Base-by-base conservation (phyloP, 2,329 filamentous ascomycete species). In the Didymella lethalis region DNA sequence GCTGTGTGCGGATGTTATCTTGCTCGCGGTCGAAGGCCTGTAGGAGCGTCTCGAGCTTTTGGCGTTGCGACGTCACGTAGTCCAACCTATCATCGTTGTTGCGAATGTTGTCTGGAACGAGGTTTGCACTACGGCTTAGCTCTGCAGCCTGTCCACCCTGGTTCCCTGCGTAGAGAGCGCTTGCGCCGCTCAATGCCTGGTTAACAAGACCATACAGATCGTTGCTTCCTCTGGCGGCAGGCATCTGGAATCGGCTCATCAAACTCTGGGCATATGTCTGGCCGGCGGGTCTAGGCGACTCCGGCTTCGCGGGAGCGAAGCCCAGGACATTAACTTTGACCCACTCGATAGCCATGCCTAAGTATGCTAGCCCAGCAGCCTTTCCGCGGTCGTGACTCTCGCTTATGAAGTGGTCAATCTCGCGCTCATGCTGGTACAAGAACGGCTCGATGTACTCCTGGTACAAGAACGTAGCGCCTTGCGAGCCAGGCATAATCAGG, bases 401-500 rank as follows among this genome's bases (percentile, higher is more conserved):
- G 64, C 88, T 89, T 76, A 98, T 97, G 73, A 97, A 89, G 62
- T 92, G 87, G 73, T 99, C 95, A 77, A 99, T 98, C 65, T 91
- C 87, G 43, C 84, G 78, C 79, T 98, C 95, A 77, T 99, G 94
- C 61, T 93, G 85, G 70, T 88, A 84, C 48, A 99, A 88, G 81
- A 94, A 97, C 0, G 94, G 94, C 77, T 96, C 90, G 61, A 98
- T 83, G 77, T 95, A 88, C 62, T 88, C 85, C 72, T 93, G 87
- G 82, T 98, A 99, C 64, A 98, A 83, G 70, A 90, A 81, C 61
- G 90, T 90, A 57, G 93, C 93, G 76, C 95, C 95, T 76, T 97
- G 94, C n/a, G 92, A 95, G 78, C 96, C 94, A 0, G 94, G 95
- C n/a, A 97, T 87, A 72, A 98, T 93, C 62, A 99, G 91, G 81